Conservation (phyloP, 495 filamentous ascomycete species). For the Amniculicola lignicola region DNA sequence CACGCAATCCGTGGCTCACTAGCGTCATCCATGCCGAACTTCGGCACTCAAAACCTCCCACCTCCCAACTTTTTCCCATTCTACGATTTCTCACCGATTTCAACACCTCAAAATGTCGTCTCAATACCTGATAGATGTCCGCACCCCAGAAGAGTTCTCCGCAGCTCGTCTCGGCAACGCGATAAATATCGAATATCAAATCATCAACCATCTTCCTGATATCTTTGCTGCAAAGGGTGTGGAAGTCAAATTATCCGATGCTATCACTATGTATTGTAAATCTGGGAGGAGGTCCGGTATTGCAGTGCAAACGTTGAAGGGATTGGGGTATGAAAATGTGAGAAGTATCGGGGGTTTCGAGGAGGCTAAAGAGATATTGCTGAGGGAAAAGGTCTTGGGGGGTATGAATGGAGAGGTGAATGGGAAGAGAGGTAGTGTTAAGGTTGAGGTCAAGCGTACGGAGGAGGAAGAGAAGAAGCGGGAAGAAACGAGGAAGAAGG, state of each 20-base stretch:
- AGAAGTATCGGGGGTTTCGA: constrained; percentile 31
- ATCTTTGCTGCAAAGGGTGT: constrained; percentile 39
- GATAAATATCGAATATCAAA: constrained; percentile 29
- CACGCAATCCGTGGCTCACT: no score
- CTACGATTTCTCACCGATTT: no score
- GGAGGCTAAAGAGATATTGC: constrained; percentile 18
- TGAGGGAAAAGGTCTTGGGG: constrained; percentile 1
- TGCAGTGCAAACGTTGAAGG: constrained; percentile 23
- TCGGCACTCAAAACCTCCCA: no score
- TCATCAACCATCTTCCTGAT: constrained; percentile 67
- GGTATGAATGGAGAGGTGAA: background rate
- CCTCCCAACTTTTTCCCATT: no score
- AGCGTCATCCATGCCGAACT: no score
- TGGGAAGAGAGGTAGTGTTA: background rate
- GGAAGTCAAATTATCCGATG: background rate
- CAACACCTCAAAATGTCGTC: no score
- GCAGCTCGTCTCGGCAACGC: constrained; percentile 17
- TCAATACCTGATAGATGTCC: constrained; percentile 27
- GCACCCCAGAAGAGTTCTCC: constrained; percentile 23
- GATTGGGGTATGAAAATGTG: constrained; percentile 23
- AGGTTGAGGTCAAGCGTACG: background rate
- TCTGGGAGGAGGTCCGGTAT: constrained; percentile 26
- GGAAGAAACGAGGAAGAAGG: constrained; percentile 2
- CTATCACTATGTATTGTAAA: constrained; percentile 17
- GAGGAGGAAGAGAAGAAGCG: background rate